phyloP scores from a whole-genome alignment of 345 rosid species.

The Arabidopsis arenosa region DNA sequence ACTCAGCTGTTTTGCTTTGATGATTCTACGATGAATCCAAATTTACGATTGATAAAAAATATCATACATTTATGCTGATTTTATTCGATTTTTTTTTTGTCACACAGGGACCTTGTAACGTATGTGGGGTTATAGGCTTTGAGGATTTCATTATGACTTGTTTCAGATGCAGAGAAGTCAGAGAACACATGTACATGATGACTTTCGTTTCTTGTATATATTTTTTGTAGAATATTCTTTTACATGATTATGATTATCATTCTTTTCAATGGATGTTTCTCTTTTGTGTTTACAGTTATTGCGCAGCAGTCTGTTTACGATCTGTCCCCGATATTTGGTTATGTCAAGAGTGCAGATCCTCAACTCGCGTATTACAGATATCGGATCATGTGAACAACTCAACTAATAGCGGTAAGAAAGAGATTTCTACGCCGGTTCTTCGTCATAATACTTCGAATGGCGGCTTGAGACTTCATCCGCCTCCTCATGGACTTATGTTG shows the following conservation, averaged over 20 bases:
- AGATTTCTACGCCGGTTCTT: neutral
- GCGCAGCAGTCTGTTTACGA: constrained; percentile 7
- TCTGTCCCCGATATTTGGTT: constrained; percentile 33
- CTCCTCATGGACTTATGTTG: neutral
- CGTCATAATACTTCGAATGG: neutral
- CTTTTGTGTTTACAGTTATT: constrained; percentile 12
- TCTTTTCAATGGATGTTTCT: neutral
- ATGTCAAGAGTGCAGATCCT: constrained; percentile 38
- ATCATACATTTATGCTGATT: neutral
- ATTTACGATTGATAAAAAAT: neutral
- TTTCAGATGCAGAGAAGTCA: constrained; percentile 32
- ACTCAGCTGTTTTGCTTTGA: neutral
- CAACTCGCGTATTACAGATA: constrained; percentile 8
- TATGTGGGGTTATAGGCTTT: constrained; percentile 33
- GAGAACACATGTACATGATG: constrained; percentile 38
- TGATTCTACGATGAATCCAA: neutral
- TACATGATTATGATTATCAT: neutral
- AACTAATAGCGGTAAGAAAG: neutral
- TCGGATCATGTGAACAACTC: neutral
- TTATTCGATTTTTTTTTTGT: neutral
- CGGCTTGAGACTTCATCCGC: neutral
- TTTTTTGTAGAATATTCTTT: neutral
- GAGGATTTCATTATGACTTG: constrained; percentile 31
- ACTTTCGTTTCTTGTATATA: neutral
- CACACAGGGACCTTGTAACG: constrained; percentile 31